Conservation (phyloP, 129 eudicot genomes). For the Lonicera japonica region DNA sequence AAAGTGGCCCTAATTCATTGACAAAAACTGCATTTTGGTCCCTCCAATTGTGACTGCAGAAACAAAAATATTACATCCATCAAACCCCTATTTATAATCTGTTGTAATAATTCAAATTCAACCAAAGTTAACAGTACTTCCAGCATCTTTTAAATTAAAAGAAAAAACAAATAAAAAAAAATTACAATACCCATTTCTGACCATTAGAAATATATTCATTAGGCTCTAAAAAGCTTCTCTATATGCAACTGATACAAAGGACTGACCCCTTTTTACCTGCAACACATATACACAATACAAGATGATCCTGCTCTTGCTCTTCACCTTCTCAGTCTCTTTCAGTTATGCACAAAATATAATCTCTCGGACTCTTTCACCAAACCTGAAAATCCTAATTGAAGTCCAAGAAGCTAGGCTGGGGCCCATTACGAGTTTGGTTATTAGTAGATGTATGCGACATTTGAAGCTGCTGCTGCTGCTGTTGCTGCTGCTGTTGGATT, state of each 20-base stretch:
- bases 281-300: conserved; percentile 9
- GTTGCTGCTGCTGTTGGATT: conserved; percentile 21
- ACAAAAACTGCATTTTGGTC: no score
- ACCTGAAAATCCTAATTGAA: conserved; percentile 43
- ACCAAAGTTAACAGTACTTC: not conserved
- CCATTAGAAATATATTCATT: conserved; percentile 1
- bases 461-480: conserved; percentile 55
- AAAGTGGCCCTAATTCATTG: no score
- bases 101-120: not conserved
- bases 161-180: not conserved
- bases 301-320: not conserved
- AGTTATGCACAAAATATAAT: not conserved
- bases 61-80: not conserved
- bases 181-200: not conserved
- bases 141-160: not conserved
- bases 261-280: not conserved
- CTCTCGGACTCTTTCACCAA: conserved; percentile 6
- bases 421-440: conserved; percentile 23
- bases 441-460: conserved; percentile 27
- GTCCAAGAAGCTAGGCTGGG: conserved; percentile 55
- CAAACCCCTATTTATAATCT: not conserved
- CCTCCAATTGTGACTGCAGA: no score
- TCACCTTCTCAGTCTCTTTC: conserved; percentile 4
- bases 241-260: not conserved
- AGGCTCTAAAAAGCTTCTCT: not conserved